Conservation (phyloP, 1,284 basidiomycete genomes). For the Pseudozyma sp. region DNA sequence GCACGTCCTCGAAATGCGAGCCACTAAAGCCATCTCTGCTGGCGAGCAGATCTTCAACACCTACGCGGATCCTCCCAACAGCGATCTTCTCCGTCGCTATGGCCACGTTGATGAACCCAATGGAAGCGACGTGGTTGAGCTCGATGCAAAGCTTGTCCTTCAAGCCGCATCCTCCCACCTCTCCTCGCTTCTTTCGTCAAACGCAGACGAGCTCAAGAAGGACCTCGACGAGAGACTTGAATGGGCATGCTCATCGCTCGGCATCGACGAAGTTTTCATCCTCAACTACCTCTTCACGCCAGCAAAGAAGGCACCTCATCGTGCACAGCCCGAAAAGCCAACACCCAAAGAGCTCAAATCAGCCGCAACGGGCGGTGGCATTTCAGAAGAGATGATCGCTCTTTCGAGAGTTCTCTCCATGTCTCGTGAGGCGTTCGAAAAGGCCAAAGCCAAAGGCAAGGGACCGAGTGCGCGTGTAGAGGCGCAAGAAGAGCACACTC, state of each 20-base stretch:
- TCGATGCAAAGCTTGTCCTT: slow-evolving; percentile 83
- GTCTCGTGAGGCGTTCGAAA: slow-evolving; percentile 76
- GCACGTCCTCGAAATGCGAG: slow-evolving; percentile 80
- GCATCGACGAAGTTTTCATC: slow-evolving; percentile 62
- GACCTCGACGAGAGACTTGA: slow-evolving; percentile 48
- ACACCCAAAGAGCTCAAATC: slow-evolving; percentile 41
- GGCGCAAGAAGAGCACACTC: slow-evolving; percentile 49
- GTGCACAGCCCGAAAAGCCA: slow-evolving; percentile 34
- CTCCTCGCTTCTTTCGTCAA: slow-evolving; percentile 5
- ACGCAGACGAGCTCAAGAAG: slow-evolving; percentile 17
- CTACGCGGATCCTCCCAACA: slow-evolving; percentile 92
- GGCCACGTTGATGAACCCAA: slow-evolving; percentile 93
- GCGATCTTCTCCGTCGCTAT: slow-evolving; percentile 91
- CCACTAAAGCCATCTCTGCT: slow-evolving; percentile 79
- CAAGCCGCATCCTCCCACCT: slow-evolving; percentile 58
- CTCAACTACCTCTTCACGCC: slow-evolving; percentile 62
- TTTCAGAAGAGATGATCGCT: slow-evolving; percentile 78
- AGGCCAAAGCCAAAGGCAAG: slow-evolving; percentile 77
- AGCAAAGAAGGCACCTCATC: slow-evolving; percentile 37
- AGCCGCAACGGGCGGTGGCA: slow-evolving; percentile 71
- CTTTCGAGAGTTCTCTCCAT: slow-evolving; percentile 79
- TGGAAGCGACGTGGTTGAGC: slow-evolving; percentile 86
- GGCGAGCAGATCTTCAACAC: slow-evolving; percentile 95
- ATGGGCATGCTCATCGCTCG: slow-evolving; percentile 58
- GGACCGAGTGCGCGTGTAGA: slow-evolving; percentile 81